Evolutionary conservation across 805 yeast genomes (phyloP).

Genomic region (Ogataea corticis): DNA sequence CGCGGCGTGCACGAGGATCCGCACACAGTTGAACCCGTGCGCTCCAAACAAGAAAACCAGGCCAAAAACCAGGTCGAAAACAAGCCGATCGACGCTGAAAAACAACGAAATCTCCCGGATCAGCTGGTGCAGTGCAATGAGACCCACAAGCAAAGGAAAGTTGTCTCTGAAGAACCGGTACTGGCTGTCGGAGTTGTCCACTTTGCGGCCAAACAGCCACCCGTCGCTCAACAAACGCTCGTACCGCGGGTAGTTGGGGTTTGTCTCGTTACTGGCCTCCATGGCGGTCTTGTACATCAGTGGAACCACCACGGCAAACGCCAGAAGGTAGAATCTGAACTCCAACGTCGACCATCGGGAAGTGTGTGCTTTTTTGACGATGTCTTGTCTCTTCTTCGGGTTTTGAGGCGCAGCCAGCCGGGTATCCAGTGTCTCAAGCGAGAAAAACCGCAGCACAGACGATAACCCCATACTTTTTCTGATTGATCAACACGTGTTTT

Average conservation of each 20-base stretch:
- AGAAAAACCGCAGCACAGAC: conserved; percentile 38
- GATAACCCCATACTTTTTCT: conserved; percentile 8
- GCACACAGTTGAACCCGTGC: conserved; percentile 76
- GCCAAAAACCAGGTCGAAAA: conserved; percentile 78
- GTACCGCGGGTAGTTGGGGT: conserved; percentile 69
- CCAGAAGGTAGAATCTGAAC: conserved; percentile 64
- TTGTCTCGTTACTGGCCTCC: conserved; percentile 73
- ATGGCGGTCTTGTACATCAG: conserved; percentile 79
- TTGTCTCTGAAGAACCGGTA: conserved; percentile 86
- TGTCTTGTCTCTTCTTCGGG: conserved; percentile 32
- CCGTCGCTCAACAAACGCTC: conserved; percentile 68
- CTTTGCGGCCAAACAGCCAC: conserved; percentile 88
- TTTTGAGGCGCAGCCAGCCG: conserved; percentile 45
- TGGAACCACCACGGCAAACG: conserved; percentile 73
- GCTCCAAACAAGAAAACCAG: conserved; percentile 64
- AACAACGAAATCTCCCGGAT: conserved; percentile 44
- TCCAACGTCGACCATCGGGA: conserved; percentile 79
- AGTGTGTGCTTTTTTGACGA: conserved; percentile 32
- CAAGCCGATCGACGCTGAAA: conserved; percentile 40
- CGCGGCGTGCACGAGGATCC: conserved; percentile 57
- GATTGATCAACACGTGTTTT: not conserved
- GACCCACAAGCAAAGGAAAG: conserved; percentile 57
- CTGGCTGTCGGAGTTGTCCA: conserved; percentile 90
- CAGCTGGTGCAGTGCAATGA: conserved; percentile 54
- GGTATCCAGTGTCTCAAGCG: conserved; percentile 53